Conservation (phyloP, 768 basidiomycete genomes). For the Auriscalpium microsporum region DNA sequence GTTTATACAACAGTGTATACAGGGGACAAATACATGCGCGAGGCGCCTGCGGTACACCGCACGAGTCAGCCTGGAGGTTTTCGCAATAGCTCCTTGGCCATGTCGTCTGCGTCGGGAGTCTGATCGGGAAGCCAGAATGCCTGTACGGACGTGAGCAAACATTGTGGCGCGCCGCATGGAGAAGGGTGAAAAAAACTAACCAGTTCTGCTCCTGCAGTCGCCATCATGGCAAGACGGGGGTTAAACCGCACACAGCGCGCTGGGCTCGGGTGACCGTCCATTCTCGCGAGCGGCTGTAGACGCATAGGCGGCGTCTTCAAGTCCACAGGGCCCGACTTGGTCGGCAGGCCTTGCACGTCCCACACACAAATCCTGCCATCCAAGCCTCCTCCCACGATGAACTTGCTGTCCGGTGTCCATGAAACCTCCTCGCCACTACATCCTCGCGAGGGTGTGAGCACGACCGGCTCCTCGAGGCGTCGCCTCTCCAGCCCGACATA, state of each 20-base stretch:
- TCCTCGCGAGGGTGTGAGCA: conserved; percentile 65
- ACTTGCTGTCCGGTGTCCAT: conserved; percentile 95
- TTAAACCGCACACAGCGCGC: conserved; percentile 86
- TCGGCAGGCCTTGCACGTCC: conserved; percentile 67
- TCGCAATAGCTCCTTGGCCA: conserved; percentile 61
- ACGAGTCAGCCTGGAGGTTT: conserved; percentile 27
- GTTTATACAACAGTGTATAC: background rate
- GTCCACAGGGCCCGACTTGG: conserved; percentile 44
- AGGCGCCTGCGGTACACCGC: background rate
- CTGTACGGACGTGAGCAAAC: conserved; percentile 21
- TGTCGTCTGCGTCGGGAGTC: conserved; percentile 58
- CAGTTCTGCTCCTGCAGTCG: conserved; percentile 74
- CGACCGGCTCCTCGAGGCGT: conserved; percentile 33
- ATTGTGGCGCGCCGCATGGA: too few species aligned
- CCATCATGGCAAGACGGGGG: conserved; percentile 83
- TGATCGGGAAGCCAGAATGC: conserved; percentile 65
- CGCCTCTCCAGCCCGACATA: conserved; percentile 77
- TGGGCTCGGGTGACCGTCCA: conserved; percentile 80
- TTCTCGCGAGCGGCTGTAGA: conserved; percentile 38
- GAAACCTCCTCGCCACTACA: conserved; percentile 88
- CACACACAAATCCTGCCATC: conserved; percentile 83
- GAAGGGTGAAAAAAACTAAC: conserved; percentile 32
- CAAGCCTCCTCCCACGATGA: conserved; percentile 73
- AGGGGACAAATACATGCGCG: background rate
- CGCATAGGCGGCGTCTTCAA: conserved; percentile 43